phyloP scores from a whole-genome alignment of 805 yeast species.

The Ogataea ganodermae region DNA sequence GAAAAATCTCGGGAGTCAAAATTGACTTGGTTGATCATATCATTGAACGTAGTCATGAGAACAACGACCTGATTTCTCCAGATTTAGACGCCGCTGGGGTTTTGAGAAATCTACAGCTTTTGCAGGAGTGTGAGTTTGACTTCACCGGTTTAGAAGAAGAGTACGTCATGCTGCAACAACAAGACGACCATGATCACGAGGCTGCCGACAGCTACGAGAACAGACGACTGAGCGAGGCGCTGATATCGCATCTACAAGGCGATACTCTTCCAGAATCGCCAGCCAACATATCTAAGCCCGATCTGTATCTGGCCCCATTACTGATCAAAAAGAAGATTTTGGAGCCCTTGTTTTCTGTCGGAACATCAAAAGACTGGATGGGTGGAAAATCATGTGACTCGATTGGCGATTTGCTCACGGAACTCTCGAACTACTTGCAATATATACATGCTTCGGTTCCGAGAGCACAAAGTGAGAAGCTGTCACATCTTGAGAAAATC shows the following conservation, averaged over 20 bases:
- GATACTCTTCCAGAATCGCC: conserved; percentile 13
- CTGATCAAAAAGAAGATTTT: conserved; percentile 14
- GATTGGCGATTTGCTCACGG: conserved; percentile 18
- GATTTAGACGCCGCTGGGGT: conserved; percentile 13
- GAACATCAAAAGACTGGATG: conserved; percentile 2
- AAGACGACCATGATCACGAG: neutral
- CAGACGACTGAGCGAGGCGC: conserved; percentile 7
- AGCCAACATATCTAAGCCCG: conserved; percentile 9
- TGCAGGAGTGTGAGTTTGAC: conserved; percentile 9
- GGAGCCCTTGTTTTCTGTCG: conserved; percentile 16
- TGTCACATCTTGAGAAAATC: conserved; percentile 25
- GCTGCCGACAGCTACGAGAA: conserved; percentile 1
- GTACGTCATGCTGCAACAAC: conserved; percentile 2
- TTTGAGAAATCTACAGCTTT: conserved; percentile 15
- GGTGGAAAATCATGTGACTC: conserved; percentile 14
- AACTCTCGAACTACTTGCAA: conserved; percentile 12
- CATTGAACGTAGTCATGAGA: conserved; percentile 16
- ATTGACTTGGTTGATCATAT: conserved; percentile 28
- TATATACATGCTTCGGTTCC: conserved; percentile 24
- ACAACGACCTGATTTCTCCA: conserved; percentile 8
- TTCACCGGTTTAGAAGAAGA: conserved; percentile 13
- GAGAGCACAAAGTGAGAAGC: conserved; percentile 2
- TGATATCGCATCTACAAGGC: conserved; percentile 9
- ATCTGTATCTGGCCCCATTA: conserved; percentile 13
- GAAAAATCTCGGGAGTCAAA: conserved; percentile 26